Conservation (phyloP, 768 basidiomycete species). For the Exidia glandulosa region DNA sequence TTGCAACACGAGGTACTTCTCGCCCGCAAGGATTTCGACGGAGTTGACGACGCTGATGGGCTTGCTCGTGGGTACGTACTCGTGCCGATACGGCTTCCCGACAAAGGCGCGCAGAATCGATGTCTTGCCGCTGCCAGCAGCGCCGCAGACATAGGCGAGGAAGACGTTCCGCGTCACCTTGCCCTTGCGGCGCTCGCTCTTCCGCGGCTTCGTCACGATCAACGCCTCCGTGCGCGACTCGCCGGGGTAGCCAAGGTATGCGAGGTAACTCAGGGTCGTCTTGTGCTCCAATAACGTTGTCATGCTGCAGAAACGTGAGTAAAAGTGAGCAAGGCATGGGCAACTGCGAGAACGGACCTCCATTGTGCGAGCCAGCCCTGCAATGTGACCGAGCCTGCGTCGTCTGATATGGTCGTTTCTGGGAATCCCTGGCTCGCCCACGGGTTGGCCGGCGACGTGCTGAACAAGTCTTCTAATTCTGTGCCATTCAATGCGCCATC, state of each 20-base stretch:
- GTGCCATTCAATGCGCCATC: constrained; percentile 80
- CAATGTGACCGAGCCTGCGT: constrained; percentile 82
- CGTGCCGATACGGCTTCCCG: constrained; percentile 61
- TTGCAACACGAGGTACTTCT: constrained; percentile 94
- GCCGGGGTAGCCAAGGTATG: constrained; percentile 83
- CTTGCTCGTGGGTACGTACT: constrained; percentile 83
- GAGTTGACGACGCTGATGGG: constrained; percentile 88
- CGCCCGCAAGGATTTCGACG: constrained; percentile 87
- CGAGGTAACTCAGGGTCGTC: constrained; percentile 86
- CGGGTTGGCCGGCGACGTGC: constrained; percentile 93
- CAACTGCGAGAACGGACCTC: constrained; percentile 53
- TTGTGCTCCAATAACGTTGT: constrained; percentile 88
- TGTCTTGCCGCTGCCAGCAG: constrained; percentile 93
- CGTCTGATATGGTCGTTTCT: constrained; percentile 78
- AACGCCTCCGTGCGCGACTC: constrained; percentile 75
- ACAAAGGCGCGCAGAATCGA: constrained; percentile 75
- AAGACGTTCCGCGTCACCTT: constrained; percentile 88
- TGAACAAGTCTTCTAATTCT: constrained; percentile 83
- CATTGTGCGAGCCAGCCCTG: constrained; percentile 98
- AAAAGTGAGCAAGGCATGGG: background rate
- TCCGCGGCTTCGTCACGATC: constrained; percentile 73
- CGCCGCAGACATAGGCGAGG: constrained; percentile 86
- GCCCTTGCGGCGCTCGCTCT: constrained; percentile 74
- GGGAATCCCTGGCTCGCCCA: constrained; percentile 89
- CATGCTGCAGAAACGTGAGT: constrained; percentile 82